Percentiles rank a stretch among this genome's conserved stretches.
Conservation (phyloP, 148 eudicot genomes). For the Cornus controversa region DNA sequence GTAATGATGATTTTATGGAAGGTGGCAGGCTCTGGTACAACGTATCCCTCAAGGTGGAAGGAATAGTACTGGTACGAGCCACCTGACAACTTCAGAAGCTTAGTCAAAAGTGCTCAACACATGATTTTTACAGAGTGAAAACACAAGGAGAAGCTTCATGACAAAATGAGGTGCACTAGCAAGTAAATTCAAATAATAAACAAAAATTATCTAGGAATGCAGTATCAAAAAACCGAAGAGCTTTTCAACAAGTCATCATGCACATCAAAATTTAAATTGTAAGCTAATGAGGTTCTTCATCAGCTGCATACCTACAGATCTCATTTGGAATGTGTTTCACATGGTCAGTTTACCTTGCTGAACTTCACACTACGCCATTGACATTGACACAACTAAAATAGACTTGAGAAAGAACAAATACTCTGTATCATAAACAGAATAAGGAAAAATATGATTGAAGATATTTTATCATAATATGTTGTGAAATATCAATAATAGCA, state of each 20-base stretch:
- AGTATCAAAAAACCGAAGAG: neutral
- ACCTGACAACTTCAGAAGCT: conserved; percentile 45
- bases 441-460: too few species aligned
- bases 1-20: conserved; percentile 58
- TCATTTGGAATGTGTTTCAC: neutral
- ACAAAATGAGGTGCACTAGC: neutral
- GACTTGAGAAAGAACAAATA: neutral
- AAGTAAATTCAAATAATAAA: neutral
- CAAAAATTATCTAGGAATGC: neutral
- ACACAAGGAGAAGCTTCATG: neutral
- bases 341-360: neutral
- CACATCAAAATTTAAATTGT: neutral
- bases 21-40: conserved; percentile 85
- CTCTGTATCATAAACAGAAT: neutral
- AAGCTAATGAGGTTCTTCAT: neutral
- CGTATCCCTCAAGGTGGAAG: conserved; percentile 55
- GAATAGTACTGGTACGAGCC: conserved; percentile 60
- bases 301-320: neutral
- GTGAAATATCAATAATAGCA: too few species aligned
- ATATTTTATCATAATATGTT: too few species aligned
- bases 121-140: neutral
- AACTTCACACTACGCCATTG: neutral
- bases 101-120: neutral
- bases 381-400: neutral
- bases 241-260: neutral